A percentile compares a stretch with the other conserved stretches of the same genome.
Conservation (phyloP, 306 rosid species). For the Rosa multiflora region DNA sequence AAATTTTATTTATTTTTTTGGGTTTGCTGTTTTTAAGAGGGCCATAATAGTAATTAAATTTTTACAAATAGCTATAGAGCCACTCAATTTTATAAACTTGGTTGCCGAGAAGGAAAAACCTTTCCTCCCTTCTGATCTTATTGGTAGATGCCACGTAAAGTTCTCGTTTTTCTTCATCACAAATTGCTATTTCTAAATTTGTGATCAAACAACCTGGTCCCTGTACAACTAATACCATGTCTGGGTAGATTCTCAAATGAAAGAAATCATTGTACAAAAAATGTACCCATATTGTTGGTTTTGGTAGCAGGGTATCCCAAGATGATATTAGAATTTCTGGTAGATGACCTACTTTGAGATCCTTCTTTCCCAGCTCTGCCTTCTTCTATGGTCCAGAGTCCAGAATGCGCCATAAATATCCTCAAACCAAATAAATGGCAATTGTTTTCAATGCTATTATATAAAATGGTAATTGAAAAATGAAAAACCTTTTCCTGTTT, state of each 20-base stretch:
- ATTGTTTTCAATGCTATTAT: background rate
- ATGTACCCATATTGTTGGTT: background rate
- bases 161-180: background rate
- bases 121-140: background rate
- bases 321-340: slow-evolving; percentile 3
- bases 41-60: no score
- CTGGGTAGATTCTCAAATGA: background rate
- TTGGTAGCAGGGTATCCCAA: background rate
- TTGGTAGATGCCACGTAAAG: background rate
- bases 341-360: background rate
- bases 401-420: background rate
- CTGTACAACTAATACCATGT: background rate
- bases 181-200: background rate
- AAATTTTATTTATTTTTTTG: no score
- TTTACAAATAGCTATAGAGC: no score
- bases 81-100: no score
- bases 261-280: background rate
- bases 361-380: background rate
- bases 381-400: background rate
- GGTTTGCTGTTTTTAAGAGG: no score
- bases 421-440: background rate
- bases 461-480: background rate
- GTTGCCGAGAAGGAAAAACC: background rate
- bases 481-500: background rate
- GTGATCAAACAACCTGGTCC: background rate